Evolutionary conservation across 495 filamentous ascomycete species (phyloP).

Genomic region (Trichoderma virens): DNA sequence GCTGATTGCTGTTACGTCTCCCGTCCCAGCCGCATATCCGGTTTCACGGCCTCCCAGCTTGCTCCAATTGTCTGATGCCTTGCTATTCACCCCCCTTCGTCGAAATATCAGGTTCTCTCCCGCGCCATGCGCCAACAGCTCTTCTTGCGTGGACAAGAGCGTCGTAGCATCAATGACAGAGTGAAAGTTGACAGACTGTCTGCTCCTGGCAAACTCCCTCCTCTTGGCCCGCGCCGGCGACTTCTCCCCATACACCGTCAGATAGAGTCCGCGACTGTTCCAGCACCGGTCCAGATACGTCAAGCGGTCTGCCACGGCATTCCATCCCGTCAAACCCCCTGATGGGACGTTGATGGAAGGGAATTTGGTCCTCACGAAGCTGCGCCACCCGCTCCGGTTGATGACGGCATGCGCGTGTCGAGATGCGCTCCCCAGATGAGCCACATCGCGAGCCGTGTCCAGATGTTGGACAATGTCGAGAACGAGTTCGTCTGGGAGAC

Average conservation of each 20-base stretch:
- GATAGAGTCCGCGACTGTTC: slow-evolving; percentile 22
- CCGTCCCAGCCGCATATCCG: slow-evolving; percentile 27
- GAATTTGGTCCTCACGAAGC: slow-evolving; percentile 34
- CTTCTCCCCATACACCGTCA: not conserved
- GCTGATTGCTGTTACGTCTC: slow-evolving; percentile 32
- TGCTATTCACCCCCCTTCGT: slow-evolving; percentile 15
- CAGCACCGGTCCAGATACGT: slow-evolving; percentile 38
- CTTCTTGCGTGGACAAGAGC: slow-evolving; percentile 23
- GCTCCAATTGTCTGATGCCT: slow-evolving; percentile 23
- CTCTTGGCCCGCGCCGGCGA: not conserved
- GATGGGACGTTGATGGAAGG: slow-evolving; percentile 22
- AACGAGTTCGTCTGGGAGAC: slow-evolving; percentile 33
- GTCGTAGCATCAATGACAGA: slow-evolving; percentile 32
- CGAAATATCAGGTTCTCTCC: slow-evolving; percentile 32
- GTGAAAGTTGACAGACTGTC: slow-evolving; percentile 24
- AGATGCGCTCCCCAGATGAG: slow-evolving; percentile 25
- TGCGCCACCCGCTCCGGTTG: slow-evolving; percentile 30
- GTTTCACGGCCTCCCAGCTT: slow-evolving; percentile 19
- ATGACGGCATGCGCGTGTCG: slow-evolving; percentile 23
- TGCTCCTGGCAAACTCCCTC: slow-evolving; percentile 7
- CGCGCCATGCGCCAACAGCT: slow-evolving; percentile 37
- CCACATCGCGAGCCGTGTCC: slow-evolving; percentile 30
- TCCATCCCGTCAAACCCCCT: slow-evolving; percentile 22
- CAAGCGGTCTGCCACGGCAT: slow-evolving; percentile 26
- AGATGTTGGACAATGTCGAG: slow-evolving; percentile 29